phyloP scores from a whole-genome alignment of 129 eudicot genomes.

The Flaveria brownii region DNA sequence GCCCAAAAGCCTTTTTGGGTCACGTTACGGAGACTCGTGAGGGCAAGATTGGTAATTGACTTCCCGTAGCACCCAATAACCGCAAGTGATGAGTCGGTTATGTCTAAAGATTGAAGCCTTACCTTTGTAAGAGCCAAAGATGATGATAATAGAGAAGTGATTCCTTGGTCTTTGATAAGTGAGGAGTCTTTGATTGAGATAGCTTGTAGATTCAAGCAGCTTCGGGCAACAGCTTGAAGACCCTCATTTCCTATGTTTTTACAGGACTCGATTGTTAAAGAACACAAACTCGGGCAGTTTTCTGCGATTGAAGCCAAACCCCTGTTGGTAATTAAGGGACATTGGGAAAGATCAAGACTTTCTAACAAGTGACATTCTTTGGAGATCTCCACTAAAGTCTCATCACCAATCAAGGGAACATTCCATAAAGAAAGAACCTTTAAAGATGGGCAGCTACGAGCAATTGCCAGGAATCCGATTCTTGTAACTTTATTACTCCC shows the following conservation, averaged over 20 bases:
- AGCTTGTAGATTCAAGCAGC: slow-evolving; percentile 69
- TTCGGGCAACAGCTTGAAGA: slow-evolving; percentile 56
- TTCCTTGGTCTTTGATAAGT: slow-evolving; percentile 72
- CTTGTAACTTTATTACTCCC: slow-evolving; percentile 71
- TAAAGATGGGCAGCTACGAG: slow-evolving; percentile 80
- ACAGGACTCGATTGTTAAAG: slow-evolving; percentile 71
- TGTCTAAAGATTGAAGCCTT: slow-evolving; percentile 61
- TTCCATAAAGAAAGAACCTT: slow-evolving; percentile 76
- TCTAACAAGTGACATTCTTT: slow-evolving; percentile 69
- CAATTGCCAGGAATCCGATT: slow-evolving; percentile 65
- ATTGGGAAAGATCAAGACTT: slow-evolving; percentile 76
- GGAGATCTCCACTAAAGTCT: slow-evolving; percentile 57
- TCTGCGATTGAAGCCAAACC: slow-evolving; percentile 71
- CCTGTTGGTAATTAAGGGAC: slow-evolving; percentile 63
- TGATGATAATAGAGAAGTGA: slow-evolving; percentile 61
- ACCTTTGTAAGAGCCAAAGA: slow-evolving; percentile 54
- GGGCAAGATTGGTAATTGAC: slow-evolving; percentile 63
- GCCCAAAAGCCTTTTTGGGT: slow-evolving; percentile 90
- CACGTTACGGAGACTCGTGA: slow-evolving; percentile 56
- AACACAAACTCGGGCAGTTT: slow-evolving; percentile 57
- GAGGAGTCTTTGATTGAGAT: slow-evolving; percentile 69
- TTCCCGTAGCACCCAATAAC: slow-evolving; percentile 80
- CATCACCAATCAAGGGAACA: slow-evolving; percentile 59
- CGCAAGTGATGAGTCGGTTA: slow-evolving; percentile 77
- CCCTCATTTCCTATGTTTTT: slow-evolving; percentile 64